phyloP scores from a whole-genome alignment of 257 asterid species.

The Gentiana straminea region DNA sequence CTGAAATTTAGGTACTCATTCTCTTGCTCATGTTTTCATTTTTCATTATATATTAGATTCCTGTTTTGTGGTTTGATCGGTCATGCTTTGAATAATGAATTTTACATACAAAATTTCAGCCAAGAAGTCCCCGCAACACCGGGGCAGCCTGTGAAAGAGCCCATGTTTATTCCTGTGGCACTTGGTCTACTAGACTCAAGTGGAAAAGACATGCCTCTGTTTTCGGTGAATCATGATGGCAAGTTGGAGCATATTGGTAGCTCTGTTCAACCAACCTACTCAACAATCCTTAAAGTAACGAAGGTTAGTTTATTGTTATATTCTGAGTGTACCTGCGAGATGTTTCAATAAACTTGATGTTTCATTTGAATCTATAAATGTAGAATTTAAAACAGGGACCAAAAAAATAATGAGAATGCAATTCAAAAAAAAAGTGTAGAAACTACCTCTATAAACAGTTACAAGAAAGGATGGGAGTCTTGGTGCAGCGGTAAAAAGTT shows the following conservation, averaged over 20 bases:
- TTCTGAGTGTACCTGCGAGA: not conserved
- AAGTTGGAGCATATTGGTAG: constrained; percentile 32
- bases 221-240: constrained; percentile 43
- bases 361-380: too few relatives aligned
- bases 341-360: not conserved
- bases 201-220: constrained; percentile 66
- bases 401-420: too few relatives aligned
- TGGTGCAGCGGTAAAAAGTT: too few relatives aligned
- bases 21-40: not conserved
- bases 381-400: too few relatives aligned
- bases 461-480: too few relatives aligned
- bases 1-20: constrained; percentile 68
- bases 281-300: constrained; percentile 55
- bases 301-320: constrained; percentile 34
- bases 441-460: too few relatives aligned
- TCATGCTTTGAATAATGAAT: constrained; percentile 8
- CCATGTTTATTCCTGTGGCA: constrained; percentile 74
- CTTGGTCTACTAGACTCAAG: constrained; percentile 57
- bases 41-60: not conserved
- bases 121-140: constrained; percentile 93
- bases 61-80: not conserved
- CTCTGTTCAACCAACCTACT: constrained; percentile 29
- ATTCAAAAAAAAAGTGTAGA: too few relatives aligned
- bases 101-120: constrained; percentile 31
- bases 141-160: constrained; percentile 76